Conservation (phyloP, 106 monocot genomes). For the Acorus gramineus region DNA sequence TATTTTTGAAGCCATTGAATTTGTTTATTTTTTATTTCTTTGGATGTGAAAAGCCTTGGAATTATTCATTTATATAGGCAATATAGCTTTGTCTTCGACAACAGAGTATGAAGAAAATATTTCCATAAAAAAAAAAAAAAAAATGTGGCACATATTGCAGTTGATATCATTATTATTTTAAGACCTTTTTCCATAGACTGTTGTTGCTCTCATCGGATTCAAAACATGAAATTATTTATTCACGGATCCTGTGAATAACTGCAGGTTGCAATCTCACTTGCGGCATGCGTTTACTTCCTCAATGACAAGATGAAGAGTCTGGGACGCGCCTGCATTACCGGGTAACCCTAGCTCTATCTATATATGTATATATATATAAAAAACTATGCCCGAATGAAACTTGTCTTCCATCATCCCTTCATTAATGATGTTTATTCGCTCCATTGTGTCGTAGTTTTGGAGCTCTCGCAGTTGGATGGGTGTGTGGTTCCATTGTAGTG, state of each 20-base stretch:
- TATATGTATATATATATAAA: neutral
- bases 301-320: conserved; percentile 92
- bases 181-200: too few relatives aligned
- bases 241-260: neutral
- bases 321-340: conserved; percentile 48
- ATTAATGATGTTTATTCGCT: neutral
- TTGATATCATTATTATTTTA: too few relatives aligned
- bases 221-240: too few relatives aligned
- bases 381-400: neutral
- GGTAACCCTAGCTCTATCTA: conserved; percentile 23
- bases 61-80: too few relatives aligned
- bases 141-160: too few relatives aligned
- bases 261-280: conserved; percentile 77
- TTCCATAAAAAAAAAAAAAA: too few relatives aligned
- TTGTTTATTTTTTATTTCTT: too few relatives aligned
- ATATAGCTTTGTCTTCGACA: too few relatives aligned
- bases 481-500: conserved; percentile 55
- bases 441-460: conserved; percentile 34
- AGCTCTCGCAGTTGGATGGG: conserved; percentile 73
- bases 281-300: conserved; percentile 84
- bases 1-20: too few relatives aligned
- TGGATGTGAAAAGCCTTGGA: too few relatives aligned
- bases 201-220: too few relatives aligned
- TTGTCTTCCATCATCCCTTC: neutral
- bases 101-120: too few relatives aligned